Evolutionary conservation across 2,329 filamentous ascomycete species (phyloP).

Genomic region (Phoma sp.): DNA sequence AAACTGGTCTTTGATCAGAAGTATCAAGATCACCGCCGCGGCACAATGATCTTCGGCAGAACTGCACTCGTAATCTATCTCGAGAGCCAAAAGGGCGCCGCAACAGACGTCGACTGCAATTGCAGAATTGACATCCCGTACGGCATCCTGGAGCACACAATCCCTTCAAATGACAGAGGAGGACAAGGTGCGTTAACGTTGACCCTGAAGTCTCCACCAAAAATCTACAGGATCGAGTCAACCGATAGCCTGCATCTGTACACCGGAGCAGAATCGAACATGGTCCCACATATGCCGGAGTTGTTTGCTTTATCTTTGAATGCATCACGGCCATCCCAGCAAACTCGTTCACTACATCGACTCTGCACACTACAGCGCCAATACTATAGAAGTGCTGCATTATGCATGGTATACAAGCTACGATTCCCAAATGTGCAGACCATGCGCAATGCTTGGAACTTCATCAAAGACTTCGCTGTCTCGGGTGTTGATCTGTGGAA

Average conservation of each 20-base stretch:
- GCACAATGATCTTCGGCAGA: slow-evolving; percentile 48
- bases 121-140: slow-evolving; percentile 54
- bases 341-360: slow-evolving; percentile 30
- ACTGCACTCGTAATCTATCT: slow-evolving; percentile 37
- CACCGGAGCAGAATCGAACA: slow-evolving; percentile 15
- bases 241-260: slow-evolving; percentile 31
- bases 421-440: slow-evolving; percentile 26
- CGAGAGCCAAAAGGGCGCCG: slow-evolving; percentile 1
- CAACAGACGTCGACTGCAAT: slow-evolving; percentile 24
- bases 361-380: slow-evolving; percentile 47
- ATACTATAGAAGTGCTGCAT: slow-evolving; percentile 52
- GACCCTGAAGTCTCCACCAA: slow-evolving; percentile 50
- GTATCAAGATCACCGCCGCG: slow-evolving; percentile 51
- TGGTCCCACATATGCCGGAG: not conserved
- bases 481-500: slow-evolving; percentile 23
- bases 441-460: slow-evolving; percentile 45
- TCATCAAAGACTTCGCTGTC: slow-evolving; percentile 35
- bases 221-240: slow-evolving; percentile 42
- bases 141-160: slow-evolving; percentile 50
- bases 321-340: not conserved
- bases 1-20: slow-evolving; percentile 52
- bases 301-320: slow-evolving; percentile 13
- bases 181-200: slow-evolving; percentile 42
- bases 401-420: slow-evolving; percentile 61
- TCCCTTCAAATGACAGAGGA: slow-evolving; percentile 32